Evolutionary conservation across 805 yeast species (phyloP).

Genomic region (Blastobotrys americana): DNA sequence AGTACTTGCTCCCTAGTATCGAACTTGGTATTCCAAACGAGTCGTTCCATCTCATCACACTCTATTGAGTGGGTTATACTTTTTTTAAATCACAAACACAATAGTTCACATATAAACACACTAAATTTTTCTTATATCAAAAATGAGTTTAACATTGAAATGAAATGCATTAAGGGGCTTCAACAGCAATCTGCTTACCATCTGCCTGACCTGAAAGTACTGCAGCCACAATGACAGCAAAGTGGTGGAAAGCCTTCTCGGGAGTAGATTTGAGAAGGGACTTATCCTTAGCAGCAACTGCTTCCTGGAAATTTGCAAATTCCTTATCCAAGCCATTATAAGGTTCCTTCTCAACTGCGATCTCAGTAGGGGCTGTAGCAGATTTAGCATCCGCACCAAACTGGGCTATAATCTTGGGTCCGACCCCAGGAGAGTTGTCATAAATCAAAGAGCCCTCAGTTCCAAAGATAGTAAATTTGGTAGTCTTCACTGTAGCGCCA

Average conservation of each 20-base stretch:
- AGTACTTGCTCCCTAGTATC: not conserved
- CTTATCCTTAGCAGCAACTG: conserved; percentile 60
- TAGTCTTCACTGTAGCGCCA: conserved; percentile 70
- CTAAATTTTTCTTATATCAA: too few species aligned
- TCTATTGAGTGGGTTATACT: not conserved
- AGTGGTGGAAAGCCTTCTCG: conserved; percentile 79
- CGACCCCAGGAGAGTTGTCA: conserved; percentile 38
- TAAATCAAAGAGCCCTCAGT: conserved; percentile 65
- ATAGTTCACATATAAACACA: too few species aligned
- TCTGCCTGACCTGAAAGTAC: conserved; percentile 50
- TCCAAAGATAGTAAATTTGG: conserved; percentile 68
- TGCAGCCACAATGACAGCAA: conserved; percentile 84
- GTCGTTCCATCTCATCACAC: not conserved
- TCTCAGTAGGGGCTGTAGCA: conserved; percentile 21
- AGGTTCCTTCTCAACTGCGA: conserved; percentile 30
- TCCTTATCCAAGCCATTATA: conserved; percentile 54
- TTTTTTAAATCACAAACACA: too few species aligned
- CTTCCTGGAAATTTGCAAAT: conserved; percentile 49
- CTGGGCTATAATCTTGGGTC: conserved; percentile 21
- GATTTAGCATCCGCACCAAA: conserved; percentile 24
- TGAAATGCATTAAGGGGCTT: conserved; percentile 5
- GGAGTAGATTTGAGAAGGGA: conserved; percentile 53
- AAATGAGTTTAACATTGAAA: too few species aligned
- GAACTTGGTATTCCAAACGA: not conserved
- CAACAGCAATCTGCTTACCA: conserved; percentile 27